Base-by-base conservation (phyloP, 1,284 basidiomycete genomes). In the Lentinus polychrous region DNA sequence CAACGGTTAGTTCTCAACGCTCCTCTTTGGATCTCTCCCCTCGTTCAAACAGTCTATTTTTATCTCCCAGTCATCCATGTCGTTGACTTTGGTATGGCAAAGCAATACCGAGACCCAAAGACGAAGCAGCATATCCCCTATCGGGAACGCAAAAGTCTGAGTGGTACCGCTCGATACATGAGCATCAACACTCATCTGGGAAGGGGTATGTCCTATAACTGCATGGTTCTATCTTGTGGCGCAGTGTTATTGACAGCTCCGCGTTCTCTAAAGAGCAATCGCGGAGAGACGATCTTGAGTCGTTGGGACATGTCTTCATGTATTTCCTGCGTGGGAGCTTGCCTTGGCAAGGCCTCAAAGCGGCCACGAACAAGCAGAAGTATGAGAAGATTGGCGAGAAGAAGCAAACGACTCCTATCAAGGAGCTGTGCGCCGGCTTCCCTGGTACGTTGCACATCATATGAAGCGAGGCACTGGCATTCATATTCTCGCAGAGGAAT, bases 321-420 rank as follows among this genome's bases (percentile, higher is more conserved):
- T 97, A 97, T 74, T 96, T 97, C 70, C 69, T 96, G 43, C 82
- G 94, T 47, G 94, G 94, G 33, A 88, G 91, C 52, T 68, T 96
- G 43, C 94, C 94, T 23, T 97, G 93, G 94, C 94, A 97, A 65
- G 94, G 94, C 46, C 81, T 97, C 57, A 96, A 95, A 70, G 94
- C 92, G 35, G 92, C 92, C 17, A 96, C 92, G 52, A 95, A 96
- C 75, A 96, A 96, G 75, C 92, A 95, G 72, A 96, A 96, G 75
- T 97, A 96, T 71, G 94, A 97, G 73, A 96, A 95, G 75, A 97
- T 97, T 65, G 93, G 93, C 53, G 94, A 97, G 75, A 97, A 97
- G 83, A 97, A 97, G 75, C 93, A 96, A 74, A 90, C 86, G 43
- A 96, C 94, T 15, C 86, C 90, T 10, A 95, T 96, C 67, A 93